Conservation (phyloP, 179 eudicot species). For the Heliamphora pulchella region DNA sequence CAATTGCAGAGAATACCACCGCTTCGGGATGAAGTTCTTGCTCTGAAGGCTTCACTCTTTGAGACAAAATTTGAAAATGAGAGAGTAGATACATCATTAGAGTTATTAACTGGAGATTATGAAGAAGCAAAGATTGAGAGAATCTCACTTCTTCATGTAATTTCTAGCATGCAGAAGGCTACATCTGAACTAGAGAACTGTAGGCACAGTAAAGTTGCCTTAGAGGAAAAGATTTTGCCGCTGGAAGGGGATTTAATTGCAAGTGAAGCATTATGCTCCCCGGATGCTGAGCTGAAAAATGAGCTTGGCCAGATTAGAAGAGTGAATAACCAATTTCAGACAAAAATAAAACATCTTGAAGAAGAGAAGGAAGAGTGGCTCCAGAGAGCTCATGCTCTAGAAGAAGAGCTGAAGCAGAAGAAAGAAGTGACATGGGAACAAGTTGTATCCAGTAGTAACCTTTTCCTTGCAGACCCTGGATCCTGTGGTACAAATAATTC, state of each 20-base stretch:
- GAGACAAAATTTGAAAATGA: slow-evolving; percentile 44
- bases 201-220: slow-evolving; percentile 32
- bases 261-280: slow-evolving; percentile 44
- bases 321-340: slow-evolving; percentile 42
- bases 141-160: slow-evolving; percentile 33
- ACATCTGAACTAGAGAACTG: slow-evolving; percentile 41
- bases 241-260: slow-evolving; percentile 62
- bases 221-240: slow-evolving; percentile 56
- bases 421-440: slow-evolving; percentile 18
- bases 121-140: slow-evolving; percentile 43
- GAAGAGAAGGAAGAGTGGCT: slow-evolving; percentile 42
- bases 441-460: slow-evolving; percentile 16
- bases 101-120: slow-evolving; percentile 35
- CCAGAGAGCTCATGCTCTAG: slow-evolving; percentile 32
- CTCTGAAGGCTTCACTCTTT: slow-evolving; percentile 34
- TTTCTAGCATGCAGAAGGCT: slow-evolving; percentile 38
- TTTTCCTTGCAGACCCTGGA: slow-evolving; percentile 21
- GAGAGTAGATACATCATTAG: slow-evolving; percentile 37
- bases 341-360: slow-evolving; percentile 44
- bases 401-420: slow-evolving; percentile 30
- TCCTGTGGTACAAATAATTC: slow-evolving; percentile 15
- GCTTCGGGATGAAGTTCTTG: slow-evolving; percentile 49
- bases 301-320: slow-evolving; percentile 48
- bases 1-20: slow-evolving; percentile 37
- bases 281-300: slow-evolving; percentile 60